phyloP scores from a whole-genome alignment of 2,329 filamentous ascomycete genomes.

The Fusarium luffae region DNA sequence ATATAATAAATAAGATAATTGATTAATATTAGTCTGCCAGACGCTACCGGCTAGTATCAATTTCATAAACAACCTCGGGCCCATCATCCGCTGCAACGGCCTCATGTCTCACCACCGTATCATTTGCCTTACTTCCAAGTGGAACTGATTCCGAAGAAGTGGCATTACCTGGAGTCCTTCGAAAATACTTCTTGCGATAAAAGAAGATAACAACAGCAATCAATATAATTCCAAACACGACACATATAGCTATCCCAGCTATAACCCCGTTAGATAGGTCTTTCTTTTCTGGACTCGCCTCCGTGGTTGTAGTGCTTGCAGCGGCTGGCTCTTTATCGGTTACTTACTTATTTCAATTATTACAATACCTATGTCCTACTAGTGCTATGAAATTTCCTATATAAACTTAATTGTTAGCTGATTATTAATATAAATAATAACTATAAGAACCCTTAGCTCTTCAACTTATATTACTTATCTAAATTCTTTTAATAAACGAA shows the following conservation, averaged over 20 bases:
- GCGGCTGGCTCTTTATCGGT: not conserved
- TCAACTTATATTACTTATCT: too few relatives aligned
- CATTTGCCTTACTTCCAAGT: fast-evolving
- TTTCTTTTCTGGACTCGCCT: not conserved
- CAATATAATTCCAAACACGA: fast-evolving
- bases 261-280: not conserved
- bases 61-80: not conserved
- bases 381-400: not conserved
- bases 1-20: too few relatives aligned
- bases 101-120: not conserved
- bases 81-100: not conserved
- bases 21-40: too few relatives aligned
- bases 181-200: not conserved
- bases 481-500: too few relatives aligned
- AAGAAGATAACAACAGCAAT: not conserved
- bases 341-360: not conserved
- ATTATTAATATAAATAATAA: not conserved
- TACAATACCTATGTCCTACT: not conserved
- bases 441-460: too few relatives aligned
- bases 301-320: not conserved
- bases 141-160: not conserved
- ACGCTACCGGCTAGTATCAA: too few relatives aligned
- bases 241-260: not conserved
- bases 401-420: not conserved
- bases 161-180: not conserved